Base-by-base conservation (phyloP, 1,139 yeast genomes). In the Suhomyces anneliseae region DNA sequence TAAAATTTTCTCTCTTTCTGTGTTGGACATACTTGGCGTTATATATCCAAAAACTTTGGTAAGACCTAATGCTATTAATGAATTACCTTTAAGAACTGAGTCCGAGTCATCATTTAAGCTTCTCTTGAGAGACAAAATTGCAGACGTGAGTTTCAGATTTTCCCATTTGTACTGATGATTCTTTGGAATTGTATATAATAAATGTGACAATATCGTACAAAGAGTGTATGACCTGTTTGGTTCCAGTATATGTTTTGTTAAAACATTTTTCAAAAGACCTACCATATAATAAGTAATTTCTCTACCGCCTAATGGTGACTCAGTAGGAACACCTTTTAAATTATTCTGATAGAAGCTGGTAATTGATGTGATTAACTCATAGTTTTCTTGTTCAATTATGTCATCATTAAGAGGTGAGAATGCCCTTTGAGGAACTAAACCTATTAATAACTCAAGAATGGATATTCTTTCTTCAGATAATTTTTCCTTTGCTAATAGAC, bases 371-470 rank as follows among this genome's bases (percentile, higher is more conserved):
- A 47, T 40, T 14, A 53, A 34, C 11, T 35, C 35, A 3, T 26
- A 12, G 7, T 27, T 15, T 9, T 9, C n/a, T 9, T 6, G 39
- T 14, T 15, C 7, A 3, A n/a, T 19, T 9, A 12, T 10, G 8
- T 2, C n/a, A 2, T 19, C 27, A 32, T 72, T 73, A 24, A 77
- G 55, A 0, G 85, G 81, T 3, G 76, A 57, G 52, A 76, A 77
- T 2, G 87, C 83, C 40, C 87, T 69, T 40, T 77, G 81, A 0
- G 95, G 88, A 19, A 85, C 76, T 42, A 81, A 61, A 3, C 70
- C 70, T 7, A 81, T 52, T 24, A 83, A 56, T 1, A 60, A 48
- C 15, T 70, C 68, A 6, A 81, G 63, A 8, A 80, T 56, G 3
- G 59, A 56, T n/a, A 71, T 55, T 60, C 77, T 68, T 3, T 65